A percentile compares a stretch with the other conserved stretches of the same genome.
These are phyloP conservation scores for Teratosphaeria zuluensis DNA, from an alignment of 2,329 filamentous ascomycete genomes.

Conservation along the genomic window DNA sequence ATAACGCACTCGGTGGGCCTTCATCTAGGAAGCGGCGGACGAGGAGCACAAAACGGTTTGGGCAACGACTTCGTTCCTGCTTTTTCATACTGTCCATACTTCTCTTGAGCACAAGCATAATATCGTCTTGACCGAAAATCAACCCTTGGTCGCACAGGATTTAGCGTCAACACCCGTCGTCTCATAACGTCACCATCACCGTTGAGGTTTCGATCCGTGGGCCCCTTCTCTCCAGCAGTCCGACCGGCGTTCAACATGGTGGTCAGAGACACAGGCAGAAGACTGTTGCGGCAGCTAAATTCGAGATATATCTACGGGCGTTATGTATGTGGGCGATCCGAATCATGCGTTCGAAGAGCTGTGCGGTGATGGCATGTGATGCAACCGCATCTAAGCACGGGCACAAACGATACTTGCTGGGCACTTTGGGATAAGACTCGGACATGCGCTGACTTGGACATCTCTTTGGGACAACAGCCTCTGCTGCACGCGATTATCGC, in stretches of 20 bases:
- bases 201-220: background rate
- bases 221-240: background rate
- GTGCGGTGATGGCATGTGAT: background rate
- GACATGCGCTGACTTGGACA: background rate
- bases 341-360: background rate
- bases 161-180: background rate
- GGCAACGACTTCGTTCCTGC: background rate
- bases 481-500: conserved; percentile 77
- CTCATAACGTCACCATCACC: background rate
- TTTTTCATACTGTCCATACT: background rate
- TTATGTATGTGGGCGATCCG: conserved; percentile 48
- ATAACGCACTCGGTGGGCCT: background rate
- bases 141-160: background rate
- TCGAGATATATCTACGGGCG: conserved; percentile 64
- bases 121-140: background rate
- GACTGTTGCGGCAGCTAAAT: conserved; percentile 56
- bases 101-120: background rate
- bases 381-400: background rate
- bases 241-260: conserved; percentile 12
- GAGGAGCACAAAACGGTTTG: background rate
- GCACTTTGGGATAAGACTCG: background rate
- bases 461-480: conserved; percentile 48
- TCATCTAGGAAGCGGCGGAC: background rate
- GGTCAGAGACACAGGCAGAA: conserved; percentile 34
- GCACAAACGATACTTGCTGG: background rate